Percentiles rank a stretch among this genome's conserved stretches.
Evolutionary conservation across 495 filamentous ascomycete species (phyloP).

Genomic region (Darksidea phi): DNA sequence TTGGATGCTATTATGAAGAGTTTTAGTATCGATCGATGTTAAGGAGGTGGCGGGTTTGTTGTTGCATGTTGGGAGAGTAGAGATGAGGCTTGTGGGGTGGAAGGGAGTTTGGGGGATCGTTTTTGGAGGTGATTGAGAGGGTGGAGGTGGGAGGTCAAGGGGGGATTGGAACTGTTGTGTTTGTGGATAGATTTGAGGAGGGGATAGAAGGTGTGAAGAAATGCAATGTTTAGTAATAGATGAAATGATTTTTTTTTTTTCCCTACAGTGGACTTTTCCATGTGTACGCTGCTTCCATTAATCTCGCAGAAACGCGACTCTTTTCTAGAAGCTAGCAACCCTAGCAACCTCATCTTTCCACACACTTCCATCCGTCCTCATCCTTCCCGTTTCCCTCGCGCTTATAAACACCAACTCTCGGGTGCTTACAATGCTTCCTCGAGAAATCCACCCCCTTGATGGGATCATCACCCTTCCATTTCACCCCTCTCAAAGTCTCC

Average conservation of each 20-base stretch:
- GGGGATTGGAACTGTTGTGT: slow-evolving; percentile 36
- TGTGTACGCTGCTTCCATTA: too few relatives aligned
- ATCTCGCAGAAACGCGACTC: too few relatives aligned
- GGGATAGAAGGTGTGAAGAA: too few relatives aligned
- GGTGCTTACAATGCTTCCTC: background rate
- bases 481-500: background rate
- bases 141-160: slow-evolving; percentile 14
- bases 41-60: slow-evolving; percentile 41
- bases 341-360: too few relatives aligned
- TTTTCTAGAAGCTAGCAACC: too few relatives aligned
- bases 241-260: too few relatives aligned
- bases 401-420: too few relatives aligned
- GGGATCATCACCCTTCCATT: background rate
- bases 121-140: slow-evolving; percentile 40
- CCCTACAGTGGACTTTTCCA: too few relatives aligned
- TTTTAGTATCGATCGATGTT: slow-evolving; percentile 44
- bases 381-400: too few relatives aligned
- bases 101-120: slow-evolving; percentile 43
- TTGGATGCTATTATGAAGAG: slow-evolving; percentile 46
- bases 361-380: too few relatives aligned
- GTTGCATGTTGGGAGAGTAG: slow-evolving; percentile 49
- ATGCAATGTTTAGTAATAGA: background rate
- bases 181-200: slow-evolving; percentile 45
- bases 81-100: slow-evolving; percentile 43
- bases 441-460: background rate